phyloP scores from a whole-genome alignment of 192 early-diverging fungal genomes.

The Martensiomyces pterosporus region DNA sequence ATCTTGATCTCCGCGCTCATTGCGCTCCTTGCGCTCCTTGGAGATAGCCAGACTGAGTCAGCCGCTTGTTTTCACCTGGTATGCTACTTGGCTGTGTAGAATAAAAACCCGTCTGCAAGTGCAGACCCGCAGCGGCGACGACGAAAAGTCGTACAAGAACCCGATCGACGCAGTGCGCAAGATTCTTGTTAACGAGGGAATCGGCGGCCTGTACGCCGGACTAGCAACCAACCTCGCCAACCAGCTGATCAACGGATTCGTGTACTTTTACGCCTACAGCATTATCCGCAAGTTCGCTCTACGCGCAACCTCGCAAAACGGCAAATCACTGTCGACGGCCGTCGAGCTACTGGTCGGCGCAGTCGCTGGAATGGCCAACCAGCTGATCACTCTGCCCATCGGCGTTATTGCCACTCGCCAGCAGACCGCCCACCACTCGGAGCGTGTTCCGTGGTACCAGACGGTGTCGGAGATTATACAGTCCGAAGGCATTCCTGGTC shows the following conservation, averaged over 20 bases:
- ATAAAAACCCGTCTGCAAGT: conserved; percentile 97
- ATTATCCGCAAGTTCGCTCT: conserved; percentile 58
- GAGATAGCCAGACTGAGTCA: too few relatives aligned
- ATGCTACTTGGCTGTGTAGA: too few relatives aligned
- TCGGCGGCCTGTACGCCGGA: conserved; percentile 85
- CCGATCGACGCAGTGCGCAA: conserved; percentile 75
- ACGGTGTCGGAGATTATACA: conserved; percentile 67
- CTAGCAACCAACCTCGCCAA: conserved; percentile 77
- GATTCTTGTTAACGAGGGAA: conserved; percentile 79
- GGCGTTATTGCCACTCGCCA: conserved; percentile 93
- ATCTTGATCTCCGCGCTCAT: too few relatives aligned
- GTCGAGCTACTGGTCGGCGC: conserved; percentile 89
- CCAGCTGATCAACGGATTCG: conserved; percentile 73
- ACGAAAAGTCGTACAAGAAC: conserved; percentile 53
- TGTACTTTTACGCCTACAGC: conserved; percentile 83
- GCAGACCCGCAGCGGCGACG: conserved; percentile 57
- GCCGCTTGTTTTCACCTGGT: too few relatives aligned
- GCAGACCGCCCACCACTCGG: conserved; percentile 69
- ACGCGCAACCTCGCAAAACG: conserved; percentile 16
- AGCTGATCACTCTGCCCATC: conserved; percentile 88
- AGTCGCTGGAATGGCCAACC: conserved; percentile 81
- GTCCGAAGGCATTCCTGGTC: conserved; percentile 74
- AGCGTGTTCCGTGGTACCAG: conserved; percentile 60
- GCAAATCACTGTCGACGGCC: conserved; percentile 66
- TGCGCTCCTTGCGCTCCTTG: too few relatives aligned